Base-by-base conservation (phyloP, 2,329 filamentous ascomycete species). In the Alternaria consortialis region DNA sequence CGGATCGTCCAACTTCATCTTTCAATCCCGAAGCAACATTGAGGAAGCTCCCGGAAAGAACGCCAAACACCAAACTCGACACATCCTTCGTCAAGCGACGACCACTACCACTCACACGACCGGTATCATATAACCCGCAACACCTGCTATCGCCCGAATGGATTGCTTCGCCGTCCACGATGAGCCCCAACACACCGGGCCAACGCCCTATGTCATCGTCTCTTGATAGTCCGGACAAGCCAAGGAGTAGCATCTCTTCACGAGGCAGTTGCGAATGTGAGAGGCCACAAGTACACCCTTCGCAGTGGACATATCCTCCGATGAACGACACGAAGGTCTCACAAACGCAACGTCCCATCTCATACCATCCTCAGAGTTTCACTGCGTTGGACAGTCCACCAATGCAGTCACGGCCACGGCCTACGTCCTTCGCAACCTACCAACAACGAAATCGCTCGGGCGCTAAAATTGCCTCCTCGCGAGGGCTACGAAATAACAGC, bases 381-480 rank as follows among this genome's bases (percentile, higher is more conserved):
- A 58, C 65, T 17, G 61, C 65, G 5, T 59, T 71, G 40, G 65
- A 63, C 17, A 69, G 67, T 46, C 67, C 65, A 60, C 60, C 27
- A 58, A 42, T 51, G 60, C 47, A 69, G 32, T 57, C 54, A 50
- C 64, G 70, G 11, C 62, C 67, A 27, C 68, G 73, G 11, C 73
- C 72, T 20, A 66, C 62, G 12, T 75, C 73, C 1, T 74, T 71
- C 60, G 69, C 67, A 43, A 64, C 67, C 23, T 68, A 68, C 17
- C 68, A 73, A 12, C 60, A 66, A 25, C 66, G 71, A 31, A 64
- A 68, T n/a, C 67, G 73, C 20, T 69, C 70, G 7, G 68, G 65
- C 17, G 67, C 58, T 31, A 74, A 70, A 57, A 74, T 76, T 44
- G 73, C 73, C 2, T 75, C 73, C 4, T 75, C 73, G 7, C 60